These are phyloP conservation scores for Picea sitchensis DNA, from an alignment of 75 land plant species.

Conservation along the genomic window DNA sequence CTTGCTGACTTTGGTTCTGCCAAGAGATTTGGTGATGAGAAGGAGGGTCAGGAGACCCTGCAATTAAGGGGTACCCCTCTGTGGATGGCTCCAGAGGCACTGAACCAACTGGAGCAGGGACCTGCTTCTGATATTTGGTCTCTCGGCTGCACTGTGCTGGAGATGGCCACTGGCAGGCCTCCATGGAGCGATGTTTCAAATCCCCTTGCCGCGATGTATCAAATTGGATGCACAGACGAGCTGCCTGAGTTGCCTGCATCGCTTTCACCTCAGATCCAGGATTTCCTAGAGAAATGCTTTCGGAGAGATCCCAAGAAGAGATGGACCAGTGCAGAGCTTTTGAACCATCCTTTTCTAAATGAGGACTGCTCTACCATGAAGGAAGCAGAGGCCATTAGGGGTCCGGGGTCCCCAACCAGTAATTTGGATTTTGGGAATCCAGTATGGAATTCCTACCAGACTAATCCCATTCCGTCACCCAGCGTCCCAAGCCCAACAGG, in stretches of 20 bases:
- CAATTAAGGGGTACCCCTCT: conserved; percentile 30
- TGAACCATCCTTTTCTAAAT: conserved; percentile 23
- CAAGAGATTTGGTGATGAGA: conserved; percentile 3
- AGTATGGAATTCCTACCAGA: neutral
- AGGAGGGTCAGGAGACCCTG: neutral
- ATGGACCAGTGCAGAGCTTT: conserved; percentile 29
- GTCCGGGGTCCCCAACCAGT: conserved; percentile 3
- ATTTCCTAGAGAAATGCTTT: conserved; percentile 37
- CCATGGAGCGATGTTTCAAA: conserved; percentile 27
- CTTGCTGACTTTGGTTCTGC: conserved; percentile 53
- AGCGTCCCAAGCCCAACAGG: neutral
- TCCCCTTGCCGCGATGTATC: conserved; percentile 16
- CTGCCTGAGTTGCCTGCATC: conserved; percentile 18
- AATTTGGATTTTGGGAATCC: neutral
- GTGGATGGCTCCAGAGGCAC: conserved; percentile 43
- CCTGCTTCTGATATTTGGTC: conserved; percentile 45
- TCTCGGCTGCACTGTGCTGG: conserved; percentile 36
- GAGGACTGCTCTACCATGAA: neutral
- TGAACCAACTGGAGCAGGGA: conserved; percentile 21
- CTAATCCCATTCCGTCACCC: neutral
- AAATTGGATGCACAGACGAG: conserved; percentile 27
- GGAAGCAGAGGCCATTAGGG: neutral
- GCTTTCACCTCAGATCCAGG: conserved; percentile 26
- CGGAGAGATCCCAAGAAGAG: conserved; percentile 30
- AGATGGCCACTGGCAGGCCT: conserved; percentile 31